A percentile compares a stretch with the other conserved stretches of the same genome.
Evolutionary conservation across 2,329 filamentous ascomycete genomes (phyloP).

Genomic region (Fusarium phyllophilum): DNA sequence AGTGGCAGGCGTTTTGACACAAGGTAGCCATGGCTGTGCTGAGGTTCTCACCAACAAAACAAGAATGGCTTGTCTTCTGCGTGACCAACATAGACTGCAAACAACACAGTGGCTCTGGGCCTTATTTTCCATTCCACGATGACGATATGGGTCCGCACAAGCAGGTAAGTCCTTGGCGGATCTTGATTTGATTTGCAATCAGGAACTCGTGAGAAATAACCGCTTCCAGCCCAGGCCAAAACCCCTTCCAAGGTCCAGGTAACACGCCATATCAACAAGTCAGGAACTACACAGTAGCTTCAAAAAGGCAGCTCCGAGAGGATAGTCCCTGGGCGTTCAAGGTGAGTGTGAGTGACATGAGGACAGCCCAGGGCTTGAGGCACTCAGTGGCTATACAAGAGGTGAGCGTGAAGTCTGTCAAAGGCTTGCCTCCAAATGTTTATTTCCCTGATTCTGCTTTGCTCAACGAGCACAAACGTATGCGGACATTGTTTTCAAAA

Average conservation of each 20-base stretch:
- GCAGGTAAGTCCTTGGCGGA: background rate
- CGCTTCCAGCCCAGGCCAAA: slow-evolving; percentile 10
- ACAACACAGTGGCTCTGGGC: slow-evolving; percentile 2
- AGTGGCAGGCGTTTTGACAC: background rate
- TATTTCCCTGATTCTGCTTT: background rate
- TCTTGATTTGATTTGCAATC: slow-evolving; percentile 3
- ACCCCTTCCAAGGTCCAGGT: background rate
- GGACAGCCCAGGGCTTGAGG: background rate
- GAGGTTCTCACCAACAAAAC: background rate
- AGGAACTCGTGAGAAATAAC: background rate
- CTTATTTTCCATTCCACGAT: slow-evolving; percentile 10
- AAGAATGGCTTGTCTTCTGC: background rate
- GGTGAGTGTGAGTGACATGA: background rate
- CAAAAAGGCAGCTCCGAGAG: background rate
- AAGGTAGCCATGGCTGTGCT: background rate
- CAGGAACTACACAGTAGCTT: background rate
- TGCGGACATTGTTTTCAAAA: background rate
- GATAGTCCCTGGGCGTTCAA: slow-evolving; percentile 5
- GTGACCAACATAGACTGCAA: slow-evolving; percentile 10
- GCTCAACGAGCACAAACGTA: background rate
- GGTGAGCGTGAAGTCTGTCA: background rate
- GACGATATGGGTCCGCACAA: background rate
- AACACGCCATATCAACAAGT: background rate
- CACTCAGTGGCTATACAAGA: background rate
- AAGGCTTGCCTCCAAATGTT: background rate